A percentile compares a stretch with the other conserved stretches of the same genome.
Evolutionary conservation across 495 filamentous ascomycete species (phyloP).

Genomic region (Xylaria longipes): DNA sequence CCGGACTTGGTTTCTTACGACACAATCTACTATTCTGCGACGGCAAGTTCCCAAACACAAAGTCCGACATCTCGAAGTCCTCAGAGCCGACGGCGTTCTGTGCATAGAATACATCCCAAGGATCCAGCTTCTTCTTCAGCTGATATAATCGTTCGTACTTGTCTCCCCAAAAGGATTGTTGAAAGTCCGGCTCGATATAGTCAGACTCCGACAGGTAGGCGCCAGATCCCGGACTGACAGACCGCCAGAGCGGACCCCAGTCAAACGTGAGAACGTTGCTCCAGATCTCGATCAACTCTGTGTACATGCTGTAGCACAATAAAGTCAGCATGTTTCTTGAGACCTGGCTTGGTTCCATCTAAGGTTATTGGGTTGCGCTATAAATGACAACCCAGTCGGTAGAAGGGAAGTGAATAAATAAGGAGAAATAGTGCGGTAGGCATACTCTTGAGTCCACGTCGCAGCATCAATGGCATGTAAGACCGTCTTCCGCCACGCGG

Average conservation of each 20-base stretch:
- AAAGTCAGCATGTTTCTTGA: neutral
- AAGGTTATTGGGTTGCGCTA: no score
- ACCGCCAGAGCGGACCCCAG: constrained; percentile 51
- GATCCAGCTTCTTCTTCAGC: constrained; percentile 58
- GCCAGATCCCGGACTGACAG: constrained; percentile 46
- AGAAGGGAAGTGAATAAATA: neutral
- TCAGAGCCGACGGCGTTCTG: constrained; percentile 59
- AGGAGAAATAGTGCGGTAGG: neutral
- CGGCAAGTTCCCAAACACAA: constrained; percentile 40
- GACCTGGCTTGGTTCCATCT: neutral
- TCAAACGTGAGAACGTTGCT: constrained; percentile 57
- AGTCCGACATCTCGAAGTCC: constrained; percentile 44
- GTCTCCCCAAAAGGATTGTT: constrained; percentile 60
- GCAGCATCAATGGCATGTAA: constrained; percentile 55
- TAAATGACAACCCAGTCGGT: neutral
- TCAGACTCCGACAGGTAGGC: constrained; percentile 55
- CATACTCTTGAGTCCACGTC: constrained; percentile 42
- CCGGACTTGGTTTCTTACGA: constrained; percentile 28
- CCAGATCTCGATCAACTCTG: constrained; percentile 46
- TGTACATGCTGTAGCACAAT: constrained; percentile 37
- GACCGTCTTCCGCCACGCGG: constrained; percentile 56
- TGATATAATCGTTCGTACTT: constrained; percentile 50
- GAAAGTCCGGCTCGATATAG: constrained; percentile 59
- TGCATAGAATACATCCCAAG: constrained; percentile 57
- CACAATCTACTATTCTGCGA: constrained; percentile 43